Evolutionary conservation across 202 grass and related monocot genomes (phyloP).

Genomic region (Zoysia matrella): DNA sequence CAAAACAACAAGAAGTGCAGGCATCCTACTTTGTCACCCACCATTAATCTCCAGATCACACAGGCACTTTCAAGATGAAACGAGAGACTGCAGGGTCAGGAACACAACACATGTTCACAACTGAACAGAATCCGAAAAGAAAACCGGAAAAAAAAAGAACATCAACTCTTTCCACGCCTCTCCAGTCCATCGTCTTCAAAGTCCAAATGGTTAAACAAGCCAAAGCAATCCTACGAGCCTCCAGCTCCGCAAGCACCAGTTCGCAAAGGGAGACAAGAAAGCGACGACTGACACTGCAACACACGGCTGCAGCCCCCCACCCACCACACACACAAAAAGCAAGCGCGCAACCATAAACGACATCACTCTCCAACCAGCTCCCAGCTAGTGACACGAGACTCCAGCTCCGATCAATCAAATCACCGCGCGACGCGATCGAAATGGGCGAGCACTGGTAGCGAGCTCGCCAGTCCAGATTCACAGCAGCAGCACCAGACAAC

Average conservation of each 20-base stretch:
- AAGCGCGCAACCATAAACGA: slow-evolving; percentile 42
- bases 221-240: slow-evolving; percentile 53
- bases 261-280: slow-evolving; percentile 51
- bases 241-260: slow-evolving; percentile 60
- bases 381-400: slow-evolving; percentile 11
- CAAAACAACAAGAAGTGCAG: not conserved
- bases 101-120: slow-evolving; percentile 14
- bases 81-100: slow-evolving; percentile 1
- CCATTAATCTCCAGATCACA: slow-evolving; percentile 1
- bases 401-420: slow-evolving; percentile 29
- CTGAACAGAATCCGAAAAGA: slow-evolving; percentile 19
- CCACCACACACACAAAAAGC: slow-evolving; percentile 40
- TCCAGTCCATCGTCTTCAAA: slow-evolving; percentile 9
- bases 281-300: slow-evolving; percentile 50
- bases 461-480: not conserved
- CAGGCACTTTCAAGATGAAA: slow-evolving; percentile 5
- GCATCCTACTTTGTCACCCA: not conserved
- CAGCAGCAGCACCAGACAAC: not conserved
- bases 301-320: slow-evolving; percentile 42
- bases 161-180: not conserved
- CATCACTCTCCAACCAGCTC: slow-evolving; percentile 41
- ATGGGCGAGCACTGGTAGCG: not conserved
- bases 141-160: slow-evolving; percentile 23
- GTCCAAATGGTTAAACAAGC: slow-evolving; percentile 27
- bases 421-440: slow-evolving; percentile 36